Evolutionary conservation across 495 filamentous ascomycete genomes (phyloP), one percentile per base, ranked within the genome.

Genomic region (Apodospora peruviana): DNA sequence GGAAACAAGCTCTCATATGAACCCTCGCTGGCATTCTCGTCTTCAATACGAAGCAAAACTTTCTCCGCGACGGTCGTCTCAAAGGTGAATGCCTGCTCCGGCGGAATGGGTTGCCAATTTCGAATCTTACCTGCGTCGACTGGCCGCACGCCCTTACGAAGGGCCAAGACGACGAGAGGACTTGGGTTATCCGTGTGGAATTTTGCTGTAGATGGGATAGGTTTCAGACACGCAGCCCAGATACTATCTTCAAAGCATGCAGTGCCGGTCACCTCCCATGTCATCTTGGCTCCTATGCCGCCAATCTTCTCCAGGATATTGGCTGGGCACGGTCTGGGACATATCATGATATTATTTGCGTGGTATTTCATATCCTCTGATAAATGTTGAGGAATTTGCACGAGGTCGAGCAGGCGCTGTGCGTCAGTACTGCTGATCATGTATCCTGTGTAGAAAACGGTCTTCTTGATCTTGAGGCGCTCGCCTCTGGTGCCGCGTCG

Each of bases 361-460:
- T 95, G 82, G 57, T 80, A 82, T 51, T 87, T 90, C 48, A 96
- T 64, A 24, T 95, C 88, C 29, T 63, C 65, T 25, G 76, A 60
- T 25, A 73, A 62, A 56, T 75, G 76, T 19, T 77, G 68, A 5
- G 85, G 84, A 16, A 80, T 69, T 38, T 86, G 72, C 35, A 85
- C 69, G 42, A 90, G 78, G 2, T 75, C 73, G 40, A 88, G 77
- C 17, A 98, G 70, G 39, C 77, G 77, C 49, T 84, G 76, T 4
- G 85, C 85, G 57, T 88, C 86, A 23, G 76, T 60, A 38, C 78
- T 71, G 20, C 78, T 75, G 60, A 98, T 82, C 53, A 96, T 74
- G 68, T 97, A 97, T 34, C 88, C 91, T n/a, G 91, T 96, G 72
- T 88, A 97, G 71, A 91, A 88, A 41, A 96, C 83, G 11, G 82